phyloP scores from a whole-genome alignment of 768 basidiomycete species.

The Mycena indigotica region DNA sequence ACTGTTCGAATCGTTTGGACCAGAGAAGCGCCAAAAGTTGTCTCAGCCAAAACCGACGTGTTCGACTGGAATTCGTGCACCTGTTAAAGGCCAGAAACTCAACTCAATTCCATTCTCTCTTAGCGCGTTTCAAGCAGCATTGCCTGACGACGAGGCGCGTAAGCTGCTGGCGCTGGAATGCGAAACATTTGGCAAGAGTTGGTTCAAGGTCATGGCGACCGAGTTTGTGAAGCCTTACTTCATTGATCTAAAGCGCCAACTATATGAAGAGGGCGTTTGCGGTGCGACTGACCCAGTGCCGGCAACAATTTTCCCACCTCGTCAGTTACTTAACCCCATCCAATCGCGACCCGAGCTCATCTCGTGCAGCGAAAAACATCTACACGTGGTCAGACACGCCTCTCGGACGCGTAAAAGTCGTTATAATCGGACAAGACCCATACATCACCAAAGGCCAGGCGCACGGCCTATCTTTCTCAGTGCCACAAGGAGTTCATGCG shows the following conservation, averaged over 20 bases:
- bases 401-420: slow-evolving; percentile 80
- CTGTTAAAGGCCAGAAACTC: slow-evolving; percentile 34
- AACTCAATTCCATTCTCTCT: slow-evolving; percentile 74
- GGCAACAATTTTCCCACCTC: slow-evolving; percentile 71
- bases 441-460: slow-evolving; percentile 83
- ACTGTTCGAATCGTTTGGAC: slow-evolving; percentile 44
- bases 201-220: slow-evolving; percentile 70
- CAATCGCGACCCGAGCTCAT: slow-evolving; percentile 6
- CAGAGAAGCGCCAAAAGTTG: not conserved
- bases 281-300: slow-evolving; percentile 49
- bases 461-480: slow-evolving; percentile 89
- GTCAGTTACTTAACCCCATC: slow-evolving; percentile 45
- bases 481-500: slow-evolving; percentile 70
- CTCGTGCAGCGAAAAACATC: slow-evolving; percentile 65
- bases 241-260: slow-evolving; percentile 65
- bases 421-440: slow-evolving; percentile 87
- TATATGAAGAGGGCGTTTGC: slow-evolving; percentile 65
- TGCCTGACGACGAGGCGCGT: slow-evolving; percentile 56
- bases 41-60: not conserved
- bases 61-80: slow-evolving; percentile 17
- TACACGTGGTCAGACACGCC: slow-evolving; percentile 93
- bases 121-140: slow-evolving; percentile 50
- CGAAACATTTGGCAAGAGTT: slow-evolving; percentile 61
- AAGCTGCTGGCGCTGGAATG: slow-evolving; percentile 67
- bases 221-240: slow-evolving; percentile 82